These are phyloP conservation scores for Coleophoma cylindrospora DNA, from an alignment of 2,329 filamentous ascomycete genomes.

Conservation along the genomic window DNA sequence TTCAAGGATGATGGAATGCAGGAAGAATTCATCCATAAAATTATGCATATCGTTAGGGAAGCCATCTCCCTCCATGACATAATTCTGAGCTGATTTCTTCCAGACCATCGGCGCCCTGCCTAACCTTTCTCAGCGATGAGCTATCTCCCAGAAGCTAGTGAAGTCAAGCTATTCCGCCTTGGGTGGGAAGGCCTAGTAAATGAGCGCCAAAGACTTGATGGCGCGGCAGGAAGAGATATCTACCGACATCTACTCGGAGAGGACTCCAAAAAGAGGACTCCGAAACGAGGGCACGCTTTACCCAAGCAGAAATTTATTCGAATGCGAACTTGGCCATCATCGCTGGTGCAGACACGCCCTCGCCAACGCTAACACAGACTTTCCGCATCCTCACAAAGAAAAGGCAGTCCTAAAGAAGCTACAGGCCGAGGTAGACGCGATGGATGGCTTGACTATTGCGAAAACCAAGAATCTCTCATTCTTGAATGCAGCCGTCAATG, in stretches of 20 bases:
- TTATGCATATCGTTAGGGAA: slow-evolving; percentile 3
- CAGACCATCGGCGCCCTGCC: slow-evolving; percentile 7
- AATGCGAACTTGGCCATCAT: too few relatives aligned
- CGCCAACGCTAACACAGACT: too few relatives aligned
- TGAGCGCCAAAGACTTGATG: slow-evolving; percentile 6
- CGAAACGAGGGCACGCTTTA: too few relatives aligned
- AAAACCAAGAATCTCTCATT: slow-evolving; percentile 2
- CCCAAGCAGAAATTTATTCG: too few relatives aligned
- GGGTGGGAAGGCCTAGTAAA: slow-evolving; percentile 7
- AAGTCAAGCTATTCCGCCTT: slow-evolving; percentile 5
- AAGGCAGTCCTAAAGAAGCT: too few relatives aligned
- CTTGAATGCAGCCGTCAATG: slow-evolving; percentile 10
- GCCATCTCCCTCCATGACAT: too few relatives aligned
- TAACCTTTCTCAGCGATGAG: slow-evolving; percentile 6
- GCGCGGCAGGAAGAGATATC: slow-evolving; percentile 9
- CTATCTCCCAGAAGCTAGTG: slow-evolving; percentile 6
- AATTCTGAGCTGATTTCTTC: background rate
- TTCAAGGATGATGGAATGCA: slow-evolving; percentile 9
- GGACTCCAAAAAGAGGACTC: too few relatives aligned
- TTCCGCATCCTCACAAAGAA: too few relatives aligned
- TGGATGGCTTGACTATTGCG: background rate
- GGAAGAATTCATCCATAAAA: too few relatives aligned
- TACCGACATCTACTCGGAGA: background rate
- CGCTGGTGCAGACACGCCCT: too few relatives aligned
- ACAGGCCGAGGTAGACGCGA: too few relatives aligned